Base-by-base conservation (phyloP, 2,329 filamentous ascomycete species). In the Elsinoe arachidis region DNA sequence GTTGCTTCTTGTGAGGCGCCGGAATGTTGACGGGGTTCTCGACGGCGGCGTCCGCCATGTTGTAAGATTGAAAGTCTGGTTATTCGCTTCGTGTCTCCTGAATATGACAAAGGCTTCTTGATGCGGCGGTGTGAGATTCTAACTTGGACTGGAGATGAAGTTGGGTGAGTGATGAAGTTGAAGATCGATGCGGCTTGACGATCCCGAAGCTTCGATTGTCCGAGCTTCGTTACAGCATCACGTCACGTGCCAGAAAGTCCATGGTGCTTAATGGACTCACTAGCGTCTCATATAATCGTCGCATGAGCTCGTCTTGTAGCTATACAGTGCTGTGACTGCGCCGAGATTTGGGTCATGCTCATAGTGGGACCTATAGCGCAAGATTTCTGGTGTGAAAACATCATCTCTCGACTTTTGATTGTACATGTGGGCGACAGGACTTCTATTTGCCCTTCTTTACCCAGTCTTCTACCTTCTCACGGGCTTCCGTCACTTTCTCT, bases 1-100 rank as follows among this genome's bases (percentile, higher is more conserved):
- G 80, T 69, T 85, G 78, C 79, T 90, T 95, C 79, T 87, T 91
- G 76, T 90, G 87, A 72, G 87, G 85, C 70, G 84, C 80, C 73
- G 85, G 77, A 64, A 79, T 82, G 79, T 84, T 87, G 72, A 80
- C 79, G 69, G 89, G 84, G 75, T 82, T 90, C 76, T 96, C 90
- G 70, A 96, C 84, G 68, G 87, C 80, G 71, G 89, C 83, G 79
- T 95, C 89, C 73, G 85, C 91, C 92, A 96, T 96, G 15, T 47
- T 38, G 17, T 17, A 23, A 14, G 30, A 19, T 35, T 5, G 37
- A 1, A 30, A 30, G 23, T 9, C n/a, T 30, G 21, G 2, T 30
- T 30, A 5, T 30, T 30, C 9, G 26, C 26, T 30, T 46, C 6
- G 41, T 23, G 19, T 2, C 41, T 46, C 2, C 3, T 46, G 1